Evolutionary conservation across 164 flowering plant species (phyloP).

Genomic region (Vitis vinifera): DNA sequence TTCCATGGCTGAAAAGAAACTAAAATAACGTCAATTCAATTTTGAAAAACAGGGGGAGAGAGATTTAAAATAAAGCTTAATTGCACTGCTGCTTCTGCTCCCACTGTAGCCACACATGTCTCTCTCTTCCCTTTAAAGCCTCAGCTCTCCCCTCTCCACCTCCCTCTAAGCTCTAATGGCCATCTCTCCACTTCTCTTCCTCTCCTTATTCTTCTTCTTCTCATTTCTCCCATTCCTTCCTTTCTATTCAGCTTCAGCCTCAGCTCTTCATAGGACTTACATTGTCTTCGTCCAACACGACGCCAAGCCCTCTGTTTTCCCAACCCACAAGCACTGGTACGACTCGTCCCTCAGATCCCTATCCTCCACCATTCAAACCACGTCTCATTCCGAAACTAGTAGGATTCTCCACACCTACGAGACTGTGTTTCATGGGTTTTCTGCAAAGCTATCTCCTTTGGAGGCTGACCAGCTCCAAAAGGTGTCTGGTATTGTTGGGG

Average conservation of each 20-base stretch:
- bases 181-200: neutral
- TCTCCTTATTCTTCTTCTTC: slow-evolving; percentile 6
- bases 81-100: neutral
- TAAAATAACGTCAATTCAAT: no score
- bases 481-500: slow-evolving; percentile 42
- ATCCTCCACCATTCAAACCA: neutral
- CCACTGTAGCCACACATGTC: neutral
- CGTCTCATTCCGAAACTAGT: neutral
- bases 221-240: neutral
- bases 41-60: no score
- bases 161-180: neutral
- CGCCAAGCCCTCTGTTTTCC: slow-evolving; percentile 80
- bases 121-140: slow-evolving; percentile 4
- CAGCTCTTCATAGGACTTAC: slow-evolving; percentile 42
- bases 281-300: slow-evolving; percentile 61
- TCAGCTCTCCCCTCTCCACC: neutral
- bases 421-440: slow-evolving; percentile 82
- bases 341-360: slow-evolving; percentile 58
- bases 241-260: neutral
- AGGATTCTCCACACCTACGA: slow-evolving; percentile 63
- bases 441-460: slow-evolving; percentile 54
- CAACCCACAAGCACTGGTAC: slow-evolving; percentile 86
- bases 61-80: no score
- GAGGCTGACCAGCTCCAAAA: slow-evolving; percentile 41
- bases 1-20: no score